These are phyloP conservation scores for Aurinia saxatilis DNA, from an alignment of 345 rosid genomes.

Conservation along the genomic window DNA sequence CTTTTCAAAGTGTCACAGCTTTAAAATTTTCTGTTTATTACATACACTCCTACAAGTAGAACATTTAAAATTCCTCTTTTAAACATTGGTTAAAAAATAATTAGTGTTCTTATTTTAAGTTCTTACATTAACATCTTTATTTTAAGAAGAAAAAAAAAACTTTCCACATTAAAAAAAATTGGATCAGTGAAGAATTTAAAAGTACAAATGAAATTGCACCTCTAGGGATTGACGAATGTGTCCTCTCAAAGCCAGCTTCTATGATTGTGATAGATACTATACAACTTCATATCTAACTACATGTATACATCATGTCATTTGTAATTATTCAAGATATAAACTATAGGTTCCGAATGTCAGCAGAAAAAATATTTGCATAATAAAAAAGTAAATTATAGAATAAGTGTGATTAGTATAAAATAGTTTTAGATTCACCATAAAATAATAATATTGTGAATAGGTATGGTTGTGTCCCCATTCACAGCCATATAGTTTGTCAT, in stretches of 20 bases:
- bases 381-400: too few species aligned
- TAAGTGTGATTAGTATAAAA: too few species aligned
- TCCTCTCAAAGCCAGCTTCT: slow-evolving; percentile 24
- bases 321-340: background rate
- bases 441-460: too few species aligned
- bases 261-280: slow-evolving; percentile 35
- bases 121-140: background rate
- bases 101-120: background rate
- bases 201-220: background rate
- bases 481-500: background rate
- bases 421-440: too few species aligned
- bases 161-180: background rate
- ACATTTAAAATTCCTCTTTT: background rate
- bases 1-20: background rate
- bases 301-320: background rate
- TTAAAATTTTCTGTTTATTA: background rate
- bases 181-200: background rate
- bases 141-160: background rate
- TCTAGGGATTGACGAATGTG: slow-evolving; percentile 25
- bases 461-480: too few species aligned
- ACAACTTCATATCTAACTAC: slow-evolving; percentile 4
- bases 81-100: background rate
- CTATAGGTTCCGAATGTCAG: too few species aligned
- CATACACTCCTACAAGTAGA: background rate
- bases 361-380: too few species aligned